A percentile compares a stretch with the other conserved stretches of the same genome.
These are phyloP conservation scores for Colletotrichum navitas DNA, from an alignment of 2,329 filamentous ascomycete species.

Conservation along the genomic window DNA sequence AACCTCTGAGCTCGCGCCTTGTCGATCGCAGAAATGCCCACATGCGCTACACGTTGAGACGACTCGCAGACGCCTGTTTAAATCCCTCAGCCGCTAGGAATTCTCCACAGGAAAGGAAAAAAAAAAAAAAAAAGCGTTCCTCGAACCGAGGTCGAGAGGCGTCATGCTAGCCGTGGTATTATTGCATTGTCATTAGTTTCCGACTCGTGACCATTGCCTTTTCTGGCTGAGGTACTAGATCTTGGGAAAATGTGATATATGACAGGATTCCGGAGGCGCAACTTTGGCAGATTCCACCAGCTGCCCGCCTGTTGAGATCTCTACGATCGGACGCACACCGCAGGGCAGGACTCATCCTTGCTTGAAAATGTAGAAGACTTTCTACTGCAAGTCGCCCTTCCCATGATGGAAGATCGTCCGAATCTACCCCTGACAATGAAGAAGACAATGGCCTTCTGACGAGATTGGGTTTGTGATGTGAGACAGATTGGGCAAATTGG, in stretches of 20 bases:
- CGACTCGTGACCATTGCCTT: constrained; percentile 36
- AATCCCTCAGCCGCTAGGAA: constrained; percentile 25
- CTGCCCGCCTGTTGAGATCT: constrained; percentile 6
- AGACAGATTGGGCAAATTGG: constrained; percentile 28
- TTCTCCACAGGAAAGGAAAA: neutral
- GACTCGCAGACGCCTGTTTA: constrained; percentile 8
- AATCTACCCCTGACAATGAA: constrained; percentile 20
- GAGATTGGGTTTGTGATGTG: constrained; percentile 17
- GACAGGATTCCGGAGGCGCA: constrained; percentile 8
- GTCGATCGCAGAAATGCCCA: constrained; percentile 30
- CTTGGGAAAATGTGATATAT: constrained; percentile 30
- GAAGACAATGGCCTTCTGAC: constrained; percentile 23
- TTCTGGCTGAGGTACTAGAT: constrained; percentile 35
- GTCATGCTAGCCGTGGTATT: neutral
- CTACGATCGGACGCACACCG: constrained; percentile 1
- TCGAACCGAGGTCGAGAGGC: constrained; percentile 2
- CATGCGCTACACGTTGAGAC: constrained; percentile 23
- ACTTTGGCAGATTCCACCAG: constrained; percentile 1
- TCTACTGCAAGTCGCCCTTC: constrained; percentile 3
- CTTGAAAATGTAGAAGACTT: neutral
- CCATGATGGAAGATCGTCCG: neutral
- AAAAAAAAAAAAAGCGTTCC: neutral
- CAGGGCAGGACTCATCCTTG: constrained; percentile 23
- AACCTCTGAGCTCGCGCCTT: constrained; percentile 28
- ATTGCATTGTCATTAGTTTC: constrained; percentile 18